phyloP scores from a whole-genome alignment of 2,329 filamentous ascomycete species.

The Macrophomina tecta region DNA sequence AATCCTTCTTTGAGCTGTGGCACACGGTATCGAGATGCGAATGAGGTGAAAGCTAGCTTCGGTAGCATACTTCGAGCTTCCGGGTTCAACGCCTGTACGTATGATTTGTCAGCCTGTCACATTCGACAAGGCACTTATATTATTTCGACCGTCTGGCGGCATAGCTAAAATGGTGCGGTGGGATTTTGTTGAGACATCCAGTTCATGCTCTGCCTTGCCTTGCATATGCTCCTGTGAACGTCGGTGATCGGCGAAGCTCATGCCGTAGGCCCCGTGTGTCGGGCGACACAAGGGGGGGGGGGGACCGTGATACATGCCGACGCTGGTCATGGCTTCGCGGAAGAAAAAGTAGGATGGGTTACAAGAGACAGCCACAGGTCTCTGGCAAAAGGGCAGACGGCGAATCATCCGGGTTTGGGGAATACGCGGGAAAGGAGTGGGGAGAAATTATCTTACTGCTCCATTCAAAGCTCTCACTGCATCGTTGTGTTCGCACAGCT shows the following conservation, averaged over 20 bases:
- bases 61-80: slow-evolving; percentile 78
- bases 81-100: slow-evolving; percentile 70
- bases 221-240: neutral
- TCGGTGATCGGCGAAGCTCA: neutral
- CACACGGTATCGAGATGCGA: slow-evolving; percentile 72
- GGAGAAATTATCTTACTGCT: slow-evolving; percentile 30
- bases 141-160: neutral
- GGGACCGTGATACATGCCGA: neutral
- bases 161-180: neutral
- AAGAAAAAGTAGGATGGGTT: neutral
- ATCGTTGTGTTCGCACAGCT: slow-evolving; percentile 85
- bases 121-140: neutral
- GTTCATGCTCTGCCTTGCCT: neutral
- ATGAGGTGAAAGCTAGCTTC: slow-evolving; percentile 79
- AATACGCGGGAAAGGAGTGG: slow-evolving; percentile 32
- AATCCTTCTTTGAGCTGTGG: slow-evolving; percentile 82
- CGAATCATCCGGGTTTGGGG: neutral
- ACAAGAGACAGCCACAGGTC: slow-evolving; percentile 9
- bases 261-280: slow-evolving; percentile 37
- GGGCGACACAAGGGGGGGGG: slow-evolving; percentile 9
- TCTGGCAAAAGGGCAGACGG: slow-evolving; percentile 21
- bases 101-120: neutral
- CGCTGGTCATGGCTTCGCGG: neutral
- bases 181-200: neutral
- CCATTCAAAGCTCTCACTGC: slow-evolving; percentile 72